Percentiles rank a stretch among this genome's conserved stretches.
phyloP scores from a whole-genome alignment of 2,329 filamentous ascomycete genomes.

The Zymoseptoria pseudotritici region DNA sequence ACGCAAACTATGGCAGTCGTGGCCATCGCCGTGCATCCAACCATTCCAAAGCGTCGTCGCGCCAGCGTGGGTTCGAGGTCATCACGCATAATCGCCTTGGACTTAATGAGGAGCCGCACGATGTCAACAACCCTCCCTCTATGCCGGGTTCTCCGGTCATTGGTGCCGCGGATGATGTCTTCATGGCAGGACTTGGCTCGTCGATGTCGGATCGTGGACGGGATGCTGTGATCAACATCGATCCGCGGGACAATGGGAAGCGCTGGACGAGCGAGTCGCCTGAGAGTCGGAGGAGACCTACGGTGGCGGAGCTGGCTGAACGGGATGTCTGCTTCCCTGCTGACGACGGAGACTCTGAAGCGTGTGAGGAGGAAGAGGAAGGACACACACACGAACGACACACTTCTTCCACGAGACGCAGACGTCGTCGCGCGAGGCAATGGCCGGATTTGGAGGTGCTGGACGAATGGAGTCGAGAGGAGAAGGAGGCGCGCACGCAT shows the following conservation, averaged over 20 bases:
- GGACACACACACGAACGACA: constrained; percentile 22
- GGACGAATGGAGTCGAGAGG: constrained; percentile 82
- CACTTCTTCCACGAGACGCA: constrained; percentile 20
- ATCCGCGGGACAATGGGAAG: constrained; percentile 28
- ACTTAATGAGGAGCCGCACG: constrained; percentile 29
- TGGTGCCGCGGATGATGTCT: constrained; percentile 53
- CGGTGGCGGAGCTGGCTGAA: constrained; percentile 58
- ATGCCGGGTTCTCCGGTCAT: constrained; percentile 52
- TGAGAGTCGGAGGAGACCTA: constrained; percentile 39
- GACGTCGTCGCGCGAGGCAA: constrained; percentile 57
- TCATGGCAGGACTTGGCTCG: constrained; percentile 59
- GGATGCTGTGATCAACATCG: constrained; percentile 46
- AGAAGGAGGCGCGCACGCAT: constrained; percentile 73
- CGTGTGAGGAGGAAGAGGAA: constrained; percentile 48
- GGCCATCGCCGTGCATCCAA: constrained; percentile 21
- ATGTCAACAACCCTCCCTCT: constrained; percentile 60
- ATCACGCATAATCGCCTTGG: constrained; percentile 9
- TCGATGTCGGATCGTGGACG: constrained; percentile 30
- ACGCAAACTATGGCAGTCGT: constrained; percentile 24
- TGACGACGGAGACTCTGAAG: constrained; percentile 61
- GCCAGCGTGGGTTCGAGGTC: constrained; percentile 7
- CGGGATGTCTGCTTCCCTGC: constrained; percentile 91
- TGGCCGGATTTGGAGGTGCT: constrained; percentile 83
- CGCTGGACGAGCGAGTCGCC: constrained; percentile 32
- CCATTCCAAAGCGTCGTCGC: constrained; percentile 21